These are phyloP conservation scores for Solanum microdontum DNA, from an alignment of 257 asterid genomes.

Conservation along the genomic window DNA sequence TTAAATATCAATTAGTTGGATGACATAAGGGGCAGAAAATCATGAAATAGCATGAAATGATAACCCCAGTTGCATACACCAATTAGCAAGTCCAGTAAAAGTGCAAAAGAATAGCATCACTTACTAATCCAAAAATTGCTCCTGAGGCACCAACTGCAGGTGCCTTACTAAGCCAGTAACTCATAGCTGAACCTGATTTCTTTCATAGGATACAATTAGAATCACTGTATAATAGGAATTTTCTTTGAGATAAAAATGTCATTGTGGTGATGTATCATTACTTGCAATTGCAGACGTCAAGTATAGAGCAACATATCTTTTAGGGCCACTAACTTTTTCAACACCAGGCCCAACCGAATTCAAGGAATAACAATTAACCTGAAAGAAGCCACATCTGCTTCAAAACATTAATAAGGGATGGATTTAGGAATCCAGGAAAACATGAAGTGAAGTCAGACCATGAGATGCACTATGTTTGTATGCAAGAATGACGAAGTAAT, in stretches of 20 bases:
- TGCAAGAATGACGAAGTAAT: conserved; percentile 76
- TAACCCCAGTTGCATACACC: neutral
- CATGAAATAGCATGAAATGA: neutral
- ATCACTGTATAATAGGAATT: neutral
- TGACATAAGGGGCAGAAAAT: neutral
- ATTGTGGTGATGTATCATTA: conserved; percentile 20
- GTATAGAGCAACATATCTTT: conserved; percentile 59
- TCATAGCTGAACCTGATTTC: conserved; percentile 65
- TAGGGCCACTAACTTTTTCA: conserved; percentile 64
- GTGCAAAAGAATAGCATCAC: conserved; percentile 1
- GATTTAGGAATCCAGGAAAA: neutral
- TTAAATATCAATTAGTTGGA: neutral
- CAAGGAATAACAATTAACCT: conserved; percentile 82
- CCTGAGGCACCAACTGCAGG: conserved; percentile 97
- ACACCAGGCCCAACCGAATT: conserved; percentile 68
- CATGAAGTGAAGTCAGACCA: conserved; percentile 39
- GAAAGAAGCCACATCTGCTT: conserved; percentile 15
- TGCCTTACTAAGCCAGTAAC: conserved; percentile 61
- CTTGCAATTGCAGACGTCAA: conserved; percentile 70
- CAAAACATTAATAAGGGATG: conserved; percentile 1
- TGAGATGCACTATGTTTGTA: conserved; percentile 69
- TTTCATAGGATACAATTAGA: conserved; percentile 10
- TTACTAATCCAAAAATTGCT: conserved; percentile 88
- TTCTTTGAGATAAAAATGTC: conserved; percentile 8
- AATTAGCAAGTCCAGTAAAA: neutral